These are phyloP conservation scores for Meyerozyma carpophila DNA, from an alignment of 1,139 yeast species.

Conservation along the genomic window DNA sequence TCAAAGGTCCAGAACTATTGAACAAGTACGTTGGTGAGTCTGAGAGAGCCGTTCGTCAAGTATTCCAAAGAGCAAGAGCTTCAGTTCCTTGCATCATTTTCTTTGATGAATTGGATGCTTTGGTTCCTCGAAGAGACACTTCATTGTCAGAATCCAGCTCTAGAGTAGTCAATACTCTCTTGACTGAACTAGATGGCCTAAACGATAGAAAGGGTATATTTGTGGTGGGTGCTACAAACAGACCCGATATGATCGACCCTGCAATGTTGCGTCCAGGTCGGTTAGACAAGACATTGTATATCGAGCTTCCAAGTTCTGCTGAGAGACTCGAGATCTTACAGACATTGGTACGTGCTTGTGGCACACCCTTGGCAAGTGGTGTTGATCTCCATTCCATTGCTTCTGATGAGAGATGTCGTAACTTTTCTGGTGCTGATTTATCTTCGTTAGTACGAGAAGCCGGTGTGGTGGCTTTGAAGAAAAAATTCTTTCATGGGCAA, in stretches of 20 bases:
- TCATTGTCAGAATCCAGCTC: slow-evolving; percentile 86
- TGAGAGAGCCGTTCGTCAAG: slow-evolving; percentile 92
- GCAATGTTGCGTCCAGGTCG: slow-evolving; percentile 98
- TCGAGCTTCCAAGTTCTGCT: slow-evolving; percentile 74
- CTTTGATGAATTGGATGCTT: slow-evolving; percentile 93
- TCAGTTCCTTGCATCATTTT: slow-evolving; percentile 93
- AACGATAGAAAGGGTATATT: slow-evolving; percentile 90
- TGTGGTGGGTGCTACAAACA: slow-evolving; percentile 93
- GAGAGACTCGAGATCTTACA: slow-evolving; percentile 79
- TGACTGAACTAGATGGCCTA: slow-evolving; percentile 92
- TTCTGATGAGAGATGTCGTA: slow-evolving; percentile 72
- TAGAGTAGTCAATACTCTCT: slow-evolving; percentile 87
- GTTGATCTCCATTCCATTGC: slow-evolving; percentile 65
- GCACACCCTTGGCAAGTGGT: slow-evolving; percentile 65
- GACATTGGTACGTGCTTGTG: slow-evolving; percentile 66
- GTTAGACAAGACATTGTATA: slow-evolving; percentile 85
- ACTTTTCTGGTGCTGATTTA: slow-evolving; percentile 94
- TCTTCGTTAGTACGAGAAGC: slow-evolving; percentile 92
- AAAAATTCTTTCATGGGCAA: slow-evolving; percentile 50
- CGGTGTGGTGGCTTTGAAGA: slow-evolving; percentile 80
- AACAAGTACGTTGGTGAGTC: slow-evolving; percentile 97
- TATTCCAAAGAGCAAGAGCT: slow-evolving; percentile 89
- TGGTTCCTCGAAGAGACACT: slow-evolving; percentile 90
- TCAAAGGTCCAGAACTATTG: slow-evolving; percentile 89
- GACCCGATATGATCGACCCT: slow-evolving; percentile 98